Base-by-base conservation (phyloP, 768 basidiomycete species). In the Antrodiella citrinella region DNA sequence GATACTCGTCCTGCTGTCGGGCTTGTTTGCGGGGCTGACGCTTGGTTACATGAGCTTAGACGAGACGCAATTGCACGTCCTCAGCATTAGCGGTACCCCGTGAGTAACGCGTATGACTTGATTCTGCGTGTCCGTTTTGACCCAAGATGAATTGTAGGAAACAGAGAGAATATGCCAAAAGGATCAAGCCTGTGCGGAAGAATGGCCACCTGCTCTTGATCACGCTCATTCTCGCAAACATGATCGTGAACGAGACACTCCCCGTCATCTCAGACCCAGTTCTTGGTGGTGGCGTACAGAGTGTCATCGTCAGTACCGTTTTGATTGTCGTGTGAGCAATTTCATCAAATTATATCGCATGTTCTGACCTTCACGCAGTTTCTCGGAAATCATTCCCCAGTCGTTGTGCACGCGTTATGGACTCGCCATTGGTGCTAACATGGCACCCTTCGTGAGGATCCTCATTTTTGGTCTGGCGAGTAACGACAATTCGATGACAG, bases 31-130 rank as follows among this genome's bases (percentile, higher is more conserved):
- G 69, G 86, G 90, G 60, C 69, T 91, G 57, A 91, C 90, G 46
- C 71, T 91, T 35, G 89, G 89, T 20, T 91, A 88, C 65, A 90
- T 92, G 84, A 86, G 83, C 59, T 73, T 91, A 65, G 90, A 92
- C 65, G 85, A 85, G 65, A 91, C 89, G 40, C 88, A 91, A 71
- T 77, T 93, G 35, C 82, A 84, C 59, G 89, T 93, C 3, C 67
- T 93, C 18, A 80, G 82, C 53, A 82, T 87, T 50, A 84, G 84
- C 48, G 90, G 90, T 10, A 86, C 84, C 15, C 74, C 82, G 85
- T 86, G 59, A 47, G 84, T 67, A 43, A 18, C n/a, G 35, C 41
- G 7, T 18, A 43, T 18, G 9, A 5, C 19, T 15, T 40, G 19
- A 21, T 26, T 21, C 11, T 35, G 13, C 4, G 26, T 47, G 26